A percentile compares a stretch with the other conserved stretches of the same genome.
Conservation (phyloP, 139 green algal genomes). For the Pseudopediastrum boryanum region DNA sequence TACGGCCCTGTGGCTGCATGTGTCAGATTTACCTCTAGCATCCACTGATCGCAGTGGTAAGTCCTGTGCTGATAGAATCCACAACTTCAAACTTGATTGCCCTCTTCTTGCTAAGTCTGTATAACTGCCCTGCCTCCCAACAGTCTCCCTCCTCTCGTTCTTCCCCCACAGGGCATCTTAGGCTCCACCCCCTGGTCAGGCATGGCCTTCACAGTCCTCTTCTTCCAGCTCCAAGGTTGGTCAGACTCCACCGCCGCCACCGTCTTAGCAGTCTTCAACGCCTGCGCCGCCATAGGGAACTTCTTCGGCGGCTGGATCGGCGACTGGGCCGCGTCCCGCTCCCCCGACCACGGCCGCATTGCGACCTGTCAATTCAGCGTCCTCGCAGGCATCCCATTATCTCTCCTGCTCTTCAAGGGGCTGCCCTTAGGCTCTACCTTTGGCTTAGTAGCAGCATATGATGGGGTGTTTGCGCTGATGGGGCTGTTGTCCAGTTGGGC, state of each 20-base stretch:
- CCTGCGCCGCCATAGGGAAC: conserved; percentile 38
- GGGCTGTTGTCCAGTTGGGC: conserved; percentile 54
- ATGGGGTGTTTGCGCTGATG: conserved; percentile 17
- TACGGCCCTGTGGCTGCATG: too few species aligned
- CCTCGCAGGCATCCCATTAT: conserved; percentile 46
- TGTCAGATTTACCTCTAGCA: too few species aligned
- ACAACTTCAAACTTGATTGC: too few species aligned
- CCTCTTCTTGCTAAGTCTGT: too few species aligned
- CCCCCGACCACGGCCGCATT: conserved; percentile 54
- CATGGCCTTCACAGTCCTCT: conserved; percentile 64
- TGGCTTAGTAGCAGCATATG: conserved; percentile 47
- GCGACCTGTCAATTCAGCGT: conserved; percentile 58
- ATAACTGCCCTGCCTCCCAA: too few species aligned
- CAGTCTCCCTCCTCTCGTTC: too few species aligned
- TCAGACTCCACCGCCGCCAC: conserved; percentile 41
- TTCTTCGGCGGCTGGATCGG: conserved; percentile 55
- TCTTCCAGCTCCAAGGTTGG: conserved; percentile 72
- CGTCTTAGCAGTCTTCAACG: conserved; percentile 55
- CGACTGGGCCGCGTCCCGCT: conserved; percentile 44
- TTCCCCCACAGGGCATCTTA: conserved; percentile 66
- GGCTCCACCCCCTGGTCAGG: conserved; percentile 64
- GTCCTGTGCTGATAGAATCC: too few species aligned
- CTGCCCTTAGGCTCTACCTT: conserved; percentile 28
- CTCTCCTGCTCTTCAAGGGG: conserved; percentile 42
- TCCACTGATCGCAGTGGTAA: too few species aligned